Percentiles rank a stretch among this genome's conserved stretches.
These are phyloP conservation scores for Umbilicus rupestris DNA, from an alignment of 164 flowering plant species.

Conservation along the genomic window DNA sequence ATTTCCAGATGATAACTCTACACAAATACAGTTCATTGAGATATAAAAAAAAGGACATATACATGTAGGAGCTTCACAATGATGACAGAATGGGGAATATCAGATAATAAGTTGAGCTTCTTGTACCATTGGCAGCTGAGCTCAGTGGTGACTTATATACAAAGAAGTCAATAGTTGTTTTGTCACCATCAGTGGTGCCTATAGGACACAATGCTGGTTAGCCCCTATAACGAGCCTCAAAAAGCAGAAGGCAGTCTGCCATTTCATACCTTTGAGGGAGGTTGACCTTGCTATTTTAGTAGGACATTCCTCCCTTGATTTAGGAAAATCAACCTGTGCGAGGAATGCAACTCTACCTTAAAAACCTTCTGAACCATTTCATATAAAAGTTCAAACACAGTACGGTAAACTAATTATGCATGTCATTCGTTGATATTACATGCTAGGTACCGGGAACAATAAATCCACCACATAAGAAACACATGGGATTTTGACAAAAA, in stretches of 20 bases:
- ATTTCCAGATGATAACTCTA: neutral
- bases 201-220: neutral
- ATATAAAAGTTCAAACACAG: neutral
- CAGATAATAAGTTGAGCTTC: too few relatives aligned
- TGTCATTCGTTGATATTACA: neutral
- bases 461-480: neutral
- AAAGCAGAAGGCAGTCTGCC: neutral
- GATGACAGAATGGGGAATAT: neutral
- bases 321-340: neutral
- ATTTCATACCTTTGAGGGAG: constrained; percentile 3
- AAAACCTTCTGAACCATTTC: neutral
- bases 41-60: too few relatives aligned
- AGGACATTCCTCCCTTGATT: neutral
- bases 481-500: neutral
- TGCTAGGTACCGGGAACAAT: neutral
- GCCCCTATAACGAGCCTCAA: neutral
- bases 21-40: neutral
- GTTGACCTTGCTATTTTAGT: neutral
- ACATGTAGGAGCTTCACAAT: neutral
- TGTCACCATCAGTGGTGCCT: neutral
- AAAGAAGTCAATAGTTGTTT: neutral
- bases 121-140: neutral
- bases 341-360: too few relatives aligned
- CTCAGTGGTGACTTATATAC: neutral
- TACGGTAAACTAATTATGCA: neutral